Conservation (phyloP, 1,139 yeast species). For the Geotrichum bryndzae region DNA sequence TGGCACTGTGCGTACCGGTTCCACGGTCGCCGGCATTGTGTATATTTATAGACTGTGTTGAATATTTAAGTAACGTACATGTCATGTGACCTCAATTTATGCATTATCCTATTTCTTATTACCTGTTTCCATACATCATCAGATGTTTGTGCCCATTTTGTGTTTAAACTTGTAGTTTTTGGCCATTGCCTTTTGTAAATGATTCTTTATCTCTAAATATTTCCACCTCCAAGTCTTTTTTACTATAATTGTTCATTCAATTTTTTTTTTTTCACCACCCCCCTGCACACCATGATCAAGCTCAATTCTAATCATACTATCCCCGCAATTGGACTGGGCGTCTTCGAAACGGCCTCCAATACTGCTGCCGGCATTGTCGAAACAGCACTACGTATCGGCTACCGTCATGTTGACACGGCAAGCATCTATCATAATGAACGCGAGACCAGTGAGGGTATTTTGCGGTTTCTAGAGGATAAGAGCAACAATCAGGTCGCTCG, state of each 20-base stretch:
- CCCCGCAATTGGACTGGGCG: conserved; percentile 57
- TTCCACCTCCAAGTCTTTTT: too few relatives aligned
- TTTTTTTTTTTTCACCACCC: neutral
- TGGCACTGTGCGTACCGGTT: neutral
- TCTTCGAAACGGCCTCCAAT: conserved; percentile 43
- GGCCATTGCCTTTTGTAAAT: too few relatives aligned
- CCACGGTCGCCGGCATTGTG: neutral
- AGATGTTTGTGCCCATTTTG: neutral
- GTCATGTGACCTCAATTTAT: neutral
- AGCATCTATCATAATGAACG: conserved; percentile 51
- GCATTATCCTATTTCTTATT: neutral
- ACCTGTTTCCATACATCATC: neutral
- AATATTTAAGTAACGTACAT: neutral
- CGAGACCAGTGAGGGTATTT: conserved; percentile 48
- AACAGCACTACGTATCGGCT: conserved; percentile 55
- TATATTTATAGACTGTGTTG: neutral
- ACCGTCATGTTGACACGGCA: conserved; percentile 67
- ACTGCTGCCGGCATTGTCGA: conserved; percentile 43
- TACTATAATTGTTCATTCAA: too few relatives aligned
- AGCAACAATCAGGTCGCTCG: conserved; percentile 31
- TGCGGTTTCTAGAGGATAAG: conserved; percentile 35
- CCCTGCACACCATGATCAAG: neutral
- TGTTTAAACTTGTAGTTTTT: too few relatives aligned
- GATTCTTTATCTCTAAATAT: too few relatives aligned
- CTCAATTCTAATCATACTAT: conserved; percentile 30